phyloP scores from a whole-genome alignment of 768 basidiomycete genomes.

The Panus rudis region DNA sequence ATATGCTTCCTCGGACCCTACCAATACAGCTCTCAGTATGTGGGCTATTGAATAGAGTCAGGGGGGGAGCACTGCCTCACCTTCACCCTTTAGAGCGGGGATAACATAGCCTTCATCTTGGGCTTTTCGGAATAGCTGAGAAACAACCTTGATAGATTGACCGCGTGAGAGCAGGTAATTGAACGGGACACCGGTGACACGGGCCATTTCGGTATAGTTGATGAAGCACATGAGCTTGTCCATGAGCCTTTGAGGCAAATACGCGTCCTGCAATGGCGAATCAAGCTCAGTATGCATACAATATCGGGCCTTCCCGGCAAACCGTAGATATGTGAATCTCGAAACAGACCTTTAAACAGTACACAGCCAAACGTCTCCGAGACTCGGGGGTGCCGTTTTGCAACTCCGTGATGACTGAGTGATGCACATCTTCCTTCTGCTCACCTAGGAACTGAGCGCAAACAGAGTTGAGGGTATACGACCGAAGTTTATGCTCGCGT shows the following conservation, averaged over 20 bases:
- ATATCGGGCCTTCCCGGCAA: not conserved
- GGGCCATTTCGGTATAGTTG: conserved; percentile 98
- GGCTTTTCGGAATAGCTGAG: conserved; percentile 90
- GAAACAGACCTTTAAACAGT: conserved; percentile 82
- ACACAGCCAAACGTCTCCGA: conserved; percentile 86
- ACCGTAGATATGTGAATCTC: not conserved
- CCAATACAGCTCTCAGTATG: not conserved
- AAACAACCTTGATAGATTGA: conserved; percentile 97
- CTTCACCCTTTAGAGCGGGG: conserved; percentile 81
- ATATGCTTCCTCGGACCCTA: conserved; percentile 92
- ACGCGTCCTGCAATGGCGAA: conserved; percentile 76
- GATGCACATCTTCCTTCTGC: conserved; percentile 98
- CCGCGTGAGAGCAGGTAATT: conserved; percentile 91
- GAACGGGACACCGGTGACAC: conserved; percentile 99
- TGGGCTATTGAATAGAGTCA: no score
- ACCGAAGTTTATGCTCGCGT: conserved; percentile 93
- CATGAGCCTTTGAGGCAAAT: conserved; percentile 90
- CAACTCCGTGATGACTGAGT: conserved; percentile 95
- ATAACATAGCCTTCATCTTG: conserved; percentile 88
- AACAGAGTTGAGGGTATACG: conserved; percentile 96
- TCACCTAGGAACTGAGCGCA: conserved; percentile 97
- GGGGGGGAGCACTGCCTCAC: conserved; percentile 30
- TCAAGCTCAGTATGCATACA: not conserved
- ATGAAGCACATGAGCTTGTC: conserved; percentile 99
- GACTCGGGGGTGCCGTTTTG: conserved; percentile 97